phyloP scores from a whole-genome alignment of 306 rosid genomes.

The Prunus mongolica region DNA sequence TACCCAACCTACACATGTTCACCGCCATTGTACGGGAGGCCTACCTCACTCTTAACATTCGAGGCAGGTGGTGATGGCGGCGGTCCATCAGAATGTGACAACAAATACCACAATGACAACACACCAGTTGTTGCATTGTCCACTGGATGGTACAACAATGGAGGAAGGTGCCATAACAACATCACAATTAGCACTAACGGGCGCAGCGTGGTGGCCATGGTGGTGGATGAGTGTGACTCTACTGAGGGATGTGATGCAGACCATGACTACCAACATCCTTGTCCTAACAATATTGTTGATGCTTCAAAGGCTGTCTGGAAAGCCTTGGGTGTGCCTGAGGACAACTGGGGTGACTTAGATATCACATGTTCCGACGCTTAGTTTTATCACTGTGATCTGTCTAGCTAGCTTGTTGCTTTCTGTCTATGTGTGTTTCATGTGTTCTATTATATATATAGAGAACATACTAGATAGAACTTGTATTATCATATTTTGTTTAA shows the following conservation, averaged over 20 bases:
- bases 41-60: conserved; percentile 38
- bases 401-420: not conserved
- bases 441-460: not conserved
- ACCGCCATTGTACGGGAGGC: conserved; percentile 26
- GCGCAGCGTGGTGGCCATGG: conserved; percentile 38
- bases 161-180: conserved; percentile 20
- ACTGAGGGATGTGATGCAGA: conserved; percentile 41
- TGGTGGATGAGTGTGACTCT: conserved; percentile 64
- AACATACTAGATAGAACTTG: no score
- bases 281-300: conserved; percentile 40
- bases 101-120: conserved; percentile 35
- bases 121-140: conserved; percentile 45
- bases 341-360: conserved; percentile 15
- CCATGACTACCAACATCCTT: conserved; percentile 15
- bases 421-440: not conserved
- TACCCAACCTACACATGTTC: conserved; percentile 37
- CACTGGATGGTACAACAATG: conserved; percentile 37
- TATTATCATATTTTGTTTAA: no score
- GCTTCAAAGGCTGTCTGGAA: conserved; percentile 31
- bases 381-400: not conserved
- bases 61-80: conserved; percentile 44
- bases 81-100: conserved; percentile 39
- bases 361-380: conserved; percentile 17
- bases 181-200: conserved; percentile 43
- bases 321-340: conserved; percentile 15